Percentiles rank a stretch among this genome's conserved stretches.
Evolutionary conservation across 192 early-diverging fungal genomes (phyloP).

Genomic region (Backusella luteola): DNA sequence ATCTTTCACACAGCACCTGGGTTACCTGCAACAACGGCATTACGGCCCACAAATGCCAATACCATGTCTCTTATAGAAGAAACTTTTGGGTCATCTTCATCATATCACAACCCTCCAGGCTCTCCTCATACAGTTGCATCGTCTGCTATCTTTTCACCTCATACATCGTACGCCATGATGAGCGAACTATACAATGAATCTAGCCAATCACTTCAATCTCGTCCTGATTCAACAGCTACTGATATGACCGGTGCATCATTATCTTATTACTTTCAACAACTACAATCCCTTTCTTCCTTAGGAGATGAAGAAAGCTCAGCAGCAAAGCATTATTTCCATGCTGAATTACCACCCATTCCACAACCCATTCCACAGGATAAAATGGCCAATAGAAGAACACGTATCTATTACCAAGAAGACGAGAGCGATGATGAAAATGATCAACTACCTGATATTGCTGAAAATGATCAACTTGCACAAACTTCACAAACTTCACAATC

Average conservation of each 20-base stretch:
- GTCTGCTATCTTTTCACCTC: neutral
- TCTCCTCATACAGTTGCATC: conserved; percentile 3
- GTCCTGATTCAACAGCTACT: neutral
- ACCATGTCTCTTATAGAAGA: neutral
- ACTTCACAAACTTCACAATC: neutral
- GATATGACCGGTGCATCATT: neutral
- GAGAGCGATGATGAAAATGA: conserved; percentile 9
- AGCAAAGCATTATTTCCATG: conserved; percentile 11
- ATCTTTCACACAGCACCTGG: neutral
- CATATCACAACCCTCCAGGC: neutral
- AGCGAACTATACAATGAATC: neutral
- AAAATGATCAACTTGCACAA: neutral
- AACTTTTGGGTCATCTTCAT: neutral
- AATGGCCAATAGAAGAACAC: neutral
- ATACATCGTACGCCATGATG: neutral
- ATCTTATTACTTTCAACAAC: neutral
- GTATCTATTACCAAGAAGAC: conserved; percentile 12
- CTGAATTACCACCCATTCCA: conserved; percentile 22
- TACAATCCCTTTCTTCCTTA: neutral
- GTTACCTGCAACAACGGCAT: neutral
- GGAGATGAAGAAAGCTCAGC: neutral
- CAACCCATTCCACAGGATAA: neutral
- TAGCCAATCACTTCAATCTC: neutral
- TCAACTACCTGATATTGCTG: neutral
- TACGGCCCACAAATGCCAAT: neutral